Conservation (phyloP, 176 grass and related monocot genomes). For the Rhynchospora tenuis region DNA sequence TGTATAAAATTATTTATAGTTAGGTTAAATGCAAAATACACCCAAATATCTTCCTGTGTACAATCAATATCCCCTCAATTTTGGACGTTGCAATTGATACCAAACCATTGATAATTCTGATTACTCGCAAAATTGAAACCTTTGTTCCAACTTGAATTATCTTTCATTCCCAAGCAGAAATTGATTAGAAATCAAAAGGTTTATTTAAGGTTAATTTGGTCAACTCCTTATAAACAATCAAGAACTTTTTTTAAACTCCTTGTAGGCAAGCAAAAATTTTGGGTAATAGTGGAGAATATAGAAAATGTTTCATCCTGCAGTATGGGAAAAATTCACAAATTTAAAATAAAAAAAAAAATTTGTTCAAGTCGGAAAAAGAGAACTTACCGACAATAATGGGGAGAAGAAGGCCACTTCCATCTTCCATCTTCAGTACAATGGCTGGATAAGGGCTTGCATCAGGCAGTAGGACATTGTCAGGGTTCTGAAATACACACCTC, state of each 20-base stretch:
- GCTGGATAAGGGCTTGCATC: slow-evolving; percentile 75
- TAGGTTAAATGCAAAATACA: neutral
- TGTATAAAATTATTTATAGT: neutral
- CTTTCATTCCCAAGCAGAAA: neutral
- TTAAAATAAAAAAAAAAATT: neutral
- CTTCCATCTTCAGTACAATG: slow-evolving; percentile 96
- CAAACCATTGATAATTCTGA: neutral
- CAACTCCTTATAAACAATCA: neutral
- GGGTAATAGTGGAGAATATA: neutral
- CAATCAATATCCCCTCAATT: neutral
- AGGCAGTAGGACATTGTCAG: slow-evolving; percentile 54
- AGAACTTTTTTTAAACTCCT: neutral
- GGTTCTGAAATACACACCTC: slow-evolving; percentile 72
- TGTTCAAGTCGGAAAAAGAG: neutral
- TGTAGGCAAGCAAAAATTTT: neutral
- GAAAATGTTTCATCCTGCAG: neutral
- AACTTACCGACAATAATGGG: slow-evolving; percentile 90
- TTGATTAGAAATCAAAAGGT: neutral
- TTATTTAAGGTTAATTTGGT: slow-evolving; percentile 10
- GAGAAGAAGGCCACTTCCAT: slow-evolving; percentile 82
- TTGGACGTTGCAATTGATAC: neutral
- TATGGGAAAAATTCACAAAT: neutral
- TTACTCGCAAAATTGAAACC: neutral
- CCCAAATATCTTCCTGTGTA: slow-evolving; percentile 2
- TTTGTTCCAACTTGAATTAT: neutral